Percentiles rank a stretch among this genome's conserved stretches.
phyloP scores from a whole-genome alignment of 2,329 filamentous ascomycete species.

The Keithomyces neogunnii region DNA sequence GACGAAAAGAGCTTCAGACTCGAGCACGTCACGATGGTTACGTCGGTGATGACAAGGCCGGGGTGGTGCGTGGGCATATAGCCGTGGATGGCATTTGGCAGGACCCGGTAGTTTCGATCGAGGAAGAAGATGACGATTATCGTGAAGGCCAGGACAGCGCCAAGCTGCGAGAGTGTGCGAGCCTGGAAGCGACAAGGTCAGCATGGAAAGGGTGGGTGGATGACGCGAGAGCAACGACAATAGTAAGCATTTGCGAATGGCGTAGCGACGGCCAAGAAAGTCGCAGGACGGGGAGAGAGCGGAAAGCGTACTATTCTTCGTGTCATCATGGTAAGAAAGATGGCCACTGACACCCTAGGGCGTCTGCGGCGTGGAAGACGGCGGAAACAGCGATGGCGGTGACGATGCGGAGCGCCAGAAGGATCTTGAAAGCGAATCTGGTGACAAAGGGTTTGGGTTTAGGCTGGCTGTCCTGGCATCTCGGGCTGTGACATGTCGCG shows the following conservation, averaged over 20 bases:
- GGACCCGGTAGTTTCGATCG: constrained; percentile 80
- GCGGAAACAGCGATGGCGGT: not conserved
- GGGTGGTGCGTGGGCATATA: constrained; percentile 81
- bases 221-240: not conserved
- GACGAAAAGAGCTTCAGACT: constrained; percentile 64
- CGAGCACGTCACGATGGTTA: constrained; percentile 70
- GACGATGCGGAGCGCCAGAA: not conserved
- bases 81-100: constrained; percentile 77
- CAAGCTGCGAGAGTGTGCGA: constrained; percentile 68
- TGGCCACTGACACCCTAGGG: constrained; percentile 1
- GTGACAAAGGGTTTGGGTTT: not conserved
- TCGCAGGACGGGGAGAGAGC: not conserved
- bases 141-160: constrained; percentile 54
- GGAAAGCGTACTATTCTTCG: constrained; percentile 26
- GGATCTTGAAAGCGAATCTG: not conserved
- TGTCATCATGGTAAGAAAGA: constrained; percentile 19
- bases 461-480: constrained; percentile 1
- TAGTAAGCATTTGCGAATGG: not conserved
- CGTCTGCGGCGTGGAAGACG: not conserved
- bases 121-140: constrained; percentile 70
- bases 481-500: not conserved
- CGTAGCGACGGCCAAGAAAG: not conserved
- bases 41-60: constrained; percentile 77
- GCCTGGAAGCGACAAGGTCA: constrained; percentile 29
- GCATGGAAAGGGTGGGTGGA: not conserved